phyloP scores from a whole-genome alignment of 225 moss, liverwort and hornwort species.

The Physcomitrium patens region DNA sequence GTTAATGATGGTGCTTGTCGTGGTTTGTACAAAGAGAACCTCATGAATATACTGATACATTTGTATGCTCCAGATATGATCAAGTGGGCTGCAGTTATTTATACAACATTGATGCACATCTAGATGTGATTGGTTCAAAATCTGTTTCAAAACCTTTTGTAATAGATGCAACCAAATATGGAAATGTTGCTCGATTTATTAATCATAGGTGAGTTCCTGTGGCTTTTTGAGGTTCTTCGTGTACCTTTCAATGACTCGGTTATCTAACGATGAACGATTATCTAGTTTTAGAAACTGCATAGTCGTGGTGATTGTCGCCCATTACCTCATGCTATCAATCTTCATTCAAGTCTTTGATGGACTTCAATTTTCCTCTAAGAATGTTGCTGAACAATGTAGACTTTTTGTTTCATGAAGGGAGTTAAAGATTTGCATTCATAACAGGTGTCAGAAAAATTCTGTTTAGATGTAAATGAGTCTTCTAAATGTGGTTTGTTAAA shows the following conservation, averaged over 20 bases:
- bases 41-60: constrained; percentile 34
- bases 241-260: too few relatives aligned
- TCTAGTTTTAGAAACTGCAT: too few relatives aligned
- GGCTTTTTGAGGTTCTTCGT: not conserved
- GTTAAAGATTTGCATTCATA: not conserved
- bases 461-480: constrained; percentile 5
- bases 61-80: constrained; percentile 77
- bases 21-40: constrained; percentile 8
- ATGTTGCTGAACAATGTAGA: not conserved
- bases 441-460: not conserved
- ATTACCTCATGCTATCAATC: too few relatives aligned
- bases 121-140: constrained; percentile 71
- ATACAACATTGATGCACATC: constrained; percentile 96
- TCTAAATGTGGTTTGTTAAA: constrained; percentile 35
- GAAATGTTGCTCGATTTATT: constrained; percentile 97
- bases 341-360: not conserved
- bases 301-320: too few relatives aligned
- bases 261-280: too few relatives aligned
- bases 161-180: constrained; percentile 92
- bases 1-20: constrained; percentile 6
- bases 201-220: constrained; percentile 81
- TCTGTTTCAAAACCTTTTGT: constrained; percentile 78
- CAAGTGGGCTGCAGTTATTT: constrained; percentile 97
- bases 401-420: not conserved
- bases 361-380: not conserved